These are phyloP conservation scores for Ogataea henricii DNA, from an alignment of 805 yeast species.

Conservation along the genomic window DNA sequence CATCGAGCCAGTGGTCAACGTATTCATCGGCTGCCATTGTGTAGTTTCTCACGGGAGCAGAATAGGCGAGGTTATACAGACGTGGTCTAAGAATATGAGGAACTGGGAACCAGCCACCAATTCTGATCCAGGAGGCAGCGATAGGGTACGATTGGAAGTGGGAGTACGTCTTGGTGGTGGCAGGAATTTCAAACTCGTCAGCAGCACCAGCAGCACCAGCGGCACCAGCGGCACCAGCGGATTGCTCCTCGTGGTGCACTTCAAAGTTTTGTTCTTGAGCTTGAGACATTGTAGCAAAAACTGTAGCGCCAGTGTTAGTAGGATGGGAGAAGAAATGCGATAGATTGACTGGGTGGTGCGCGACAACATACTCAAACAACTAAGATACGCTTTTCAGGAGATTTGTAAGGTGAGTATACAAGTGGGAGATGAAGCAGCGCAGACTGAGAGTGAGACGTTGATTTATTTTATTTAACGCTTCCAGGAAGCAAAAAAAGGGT, in stretches of 20 bases:
- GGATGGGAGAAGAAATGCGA: background rate
- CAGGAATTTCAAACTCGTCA: slow-evolving; percentile 14
- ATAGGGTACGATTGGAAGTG: slow-evolving; percentile 53
- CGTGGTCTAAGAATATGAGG: slow-evolving; percentile 30
- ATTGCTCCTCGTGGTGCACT: background rate
- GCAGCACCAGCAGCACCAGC: slow-evolving; percentile 1
- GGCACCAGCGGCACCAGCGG: background rate
- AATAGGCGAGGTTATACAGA: slow-evolving; percentile 28
- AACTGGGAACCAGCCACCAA: slow-evolving; percentile 28
- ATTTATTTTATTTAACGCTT: background rate
- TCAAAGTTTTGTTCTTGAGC: slow-evolving; percentile 10
- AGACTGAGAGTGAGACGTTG: background rate
- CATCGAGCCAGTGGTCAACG: slow-evolving; percentile 55
- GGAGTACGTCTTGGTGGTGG: slow-evolving; percentile 36
- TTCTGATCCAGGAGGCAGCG: slow-evolving; percentile 37
- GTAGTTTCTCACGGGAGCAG: slow-evolving; percentile 23
- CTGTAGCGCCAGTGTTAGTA: slow-evolving; percentile 6
- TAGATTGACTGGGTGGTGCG: too few relatives aligned
- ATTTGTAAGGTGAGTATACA: too few relatives aligned
- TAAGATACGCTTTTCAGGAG: slow-evolving; percentile 1
- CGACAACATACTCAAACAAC: background rate
- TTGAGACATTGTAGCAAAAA: slow-evolving; percentile 15
- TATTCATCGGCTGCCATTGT: slow-evolving; percentile 44
- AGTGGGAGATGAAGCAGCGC: too few relatives aligned
- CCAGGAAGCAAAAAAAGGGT: background rate